A percentile compares a stretch with the other conserved stretches of the same genome.
Conservation (phyloP, 2,329 filamentous ascomycete genomes). For the Aspergillus tubingensis region DNA sequence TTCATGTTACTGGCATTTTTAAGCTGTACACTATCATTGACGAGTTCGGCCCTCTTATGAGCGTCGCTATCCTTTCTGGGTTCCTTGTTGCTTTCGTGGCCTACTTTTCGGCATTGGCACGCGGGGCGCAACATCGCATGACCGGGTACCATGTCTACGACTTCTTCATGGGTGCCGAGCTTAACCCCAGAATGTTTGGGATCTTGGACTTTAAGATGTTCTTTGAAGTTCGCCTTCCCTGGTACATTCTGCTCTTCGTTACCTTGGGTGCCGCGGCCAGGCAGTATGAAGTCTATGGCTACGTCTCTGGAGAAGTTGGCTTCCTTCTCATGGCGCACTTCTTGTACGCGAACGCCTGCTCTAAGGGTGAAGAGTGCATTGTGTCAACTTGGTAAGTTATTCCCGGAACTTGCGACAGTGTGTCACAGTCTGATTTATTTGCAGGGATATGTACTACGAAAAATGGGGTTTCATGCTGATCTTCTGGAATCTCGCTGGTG, state of each 20-base stretch:
- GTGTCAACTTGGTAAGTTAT: constrained; percentile 72
- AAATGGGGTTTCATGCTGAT: constrained; percentile 98
- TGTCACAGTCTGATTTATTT: constrained; percentile 14
- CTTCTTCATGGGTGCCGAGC: constrained; percentile 87
- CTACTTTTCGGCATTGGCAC: constrained; percentile 78
- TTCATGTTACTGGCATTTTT: constrained; percentile 85
- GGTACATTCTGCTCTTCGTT: constrained; percentile 84
- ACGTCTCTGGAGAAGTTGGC: constrained; percentile 78
- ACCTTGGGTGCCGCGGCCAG: constrained; percentile 74
- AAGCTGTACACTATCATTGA: constrained; percentile 90
- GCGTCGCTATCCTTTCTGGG: constrained; percentile 87
- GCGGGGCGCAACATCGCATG: constrained; percentile 89
- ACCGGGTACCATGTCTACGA: constrained; percentile 79
- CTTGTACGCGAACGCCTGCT: constrained; percentile 88
- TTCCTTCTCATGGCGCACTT: constrained; percentile 89
- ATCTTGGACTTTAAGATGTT: constrained; percentile 94
- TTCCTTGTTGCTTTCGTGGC: constrained; percentile 80
- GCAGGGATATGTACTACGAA: constrained; percentile 93
- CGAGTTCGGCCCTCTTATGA: constrained; percentile 90
- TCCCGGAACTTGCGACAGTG: no score
- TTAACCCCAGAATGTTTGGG: constrained; percentile 83
- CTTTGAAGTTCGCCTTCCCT: constrained; percentile 87
- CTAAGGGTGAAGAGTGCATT: constrained; percentile 90
- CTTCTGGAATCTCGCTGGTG: constrained; percentile 94
- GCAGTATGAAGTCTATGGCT: constrained; percentile 83